phyloP scores from a whole-genome alignment of 306 rosid genomes.

The Prunus dulcis region DNA sequence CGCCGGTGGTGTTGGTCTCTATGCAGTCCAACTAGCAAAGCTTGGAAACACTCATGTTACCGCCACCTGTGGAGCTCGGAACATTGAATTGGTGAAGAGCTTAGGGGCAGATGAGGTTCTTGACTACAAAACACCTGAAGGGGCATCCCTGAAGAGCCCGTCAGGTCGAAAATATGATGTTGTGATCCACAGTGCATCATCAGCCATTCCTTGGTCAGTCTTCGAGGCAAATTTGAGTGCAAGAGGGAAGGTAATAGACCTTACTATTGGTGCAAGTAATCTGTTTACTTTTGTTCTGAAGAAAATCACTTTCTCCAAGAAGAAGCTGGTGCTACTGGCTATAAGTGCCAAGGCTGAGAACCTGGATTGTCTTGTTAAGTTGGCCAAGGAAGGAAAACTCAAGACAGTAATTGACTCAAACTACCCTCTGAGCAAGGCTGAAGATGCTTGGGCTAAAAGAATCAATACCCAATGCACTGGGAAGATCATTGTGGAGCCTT shows the following conservation, averaged over 20 bases:
- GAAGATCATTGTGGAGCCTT: slow-evolving; percentile 57
- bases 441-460: slow-evolving; percentile 79
- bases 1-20: slow-evolving; percentile 78
- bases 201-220: slow-evolving; percentile 58
- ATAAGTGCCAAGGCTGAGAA: slow-evolving; percentile 41
- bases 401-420: slow-evolving; percentile 53
- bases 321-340: slow-evolving; percentile 44
- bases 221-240: slow-evolving; percentile 49
- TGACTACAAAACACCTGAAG: slow-evolving; percentile 66
- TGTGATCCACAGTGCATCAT: slow-evolving; percentile 54
- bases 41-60: slow-evolving; percentile 76
- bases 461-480: slow-evolving; percentile 61
- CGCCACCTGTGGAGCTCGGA: slow-evolving; percentile 73
- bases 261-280: slow-evolving; percentile 34
- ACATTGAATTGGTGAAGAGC: slow-evolving; percentile 51
- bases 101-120: slow-evolving; percentile 77
- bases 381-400: slow-evolving; percentile 61
- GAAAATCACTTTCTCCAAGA: slow-evolving; percentile 65
- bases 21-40: slow-evolving; percentile 76
- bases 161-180: slow-evolving; percentile 62
- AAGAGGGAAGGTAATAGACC: slow-evolving; percentile 51
- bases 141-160: slow-evolving; percentile 60
- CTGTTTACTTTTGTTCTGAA: slow-evolving; percentile 36
- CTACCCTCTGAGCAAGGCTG: slow-evolving; percentile 61
- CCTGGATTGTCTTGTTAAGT: slow-evolving; percentile 36